Evolutionary conservation across 495 filamentous ascomycete genomes (phyloP).

Genomic region (Xylaria venustula): DNA sequence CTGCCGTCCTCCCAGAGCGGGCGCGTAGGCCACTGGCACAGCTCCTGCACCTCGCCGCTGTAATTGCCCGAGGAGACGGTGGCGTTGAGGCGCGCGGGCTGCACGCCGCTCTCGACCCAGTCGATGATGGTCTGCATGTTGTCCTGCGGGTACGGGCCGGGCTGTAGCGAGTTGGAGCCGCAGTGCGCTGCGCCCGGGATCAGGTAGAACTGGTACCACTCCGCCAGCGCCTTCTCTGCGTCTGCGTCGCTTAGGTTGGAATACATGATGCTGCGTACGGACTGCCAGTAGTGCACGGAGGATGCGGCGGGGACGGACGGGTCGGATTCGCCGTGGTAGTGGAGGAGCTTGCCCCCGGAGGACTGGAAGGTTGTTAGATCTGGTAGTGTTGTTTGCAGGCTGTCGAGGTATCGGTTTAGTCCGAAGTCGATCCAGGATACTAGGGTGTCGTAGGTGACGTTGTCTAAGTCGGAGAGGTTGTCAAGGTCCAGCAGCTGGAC

Average conservation of each 20-base stretch:
- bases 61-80: conserved; percentile 27
- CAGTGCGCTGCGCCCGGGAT: conserved; percentile 55
- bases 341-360: conserved; percentile 51
- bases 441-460: conserved; percentile 50
- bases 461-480: conserved; percentile 35
- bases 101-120: conserved; percentile 49
- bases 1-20: conserved; percentile 38
- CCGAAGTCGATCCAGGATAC: conserved; percentile 43
- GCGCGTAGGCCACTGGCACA: conserved; percentile 48
- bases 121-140: conserved; percentile 44
- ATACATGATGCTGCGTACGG: conserved; percentile 51
- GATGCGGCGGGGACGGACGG: conserved; percentile 45
- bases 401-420: conserved; percentile 35
- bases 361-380: conserved; percentile 42
- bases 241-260: conserved; percentile 29
- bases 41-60: conserved; percentile 27
- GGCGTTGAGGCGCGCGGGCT: conserved; percentile 36
- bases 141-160: conserved; percentile 44
- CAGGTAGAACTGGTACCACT: conserved; percentile 52
- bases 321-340: conserved; percentile 53
- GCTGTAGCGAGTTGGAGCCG: conserved; percentile 34
- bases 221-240: conserved; percentile 35
- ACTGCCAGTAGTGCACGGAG: conserved; percentile 48
- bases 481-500: conserved; percentile 36
- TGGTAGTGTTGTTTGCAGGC: conserved; percentile 45